Percentiles rank a stretch among this genome's conserved stretches.
These are phyloP conservation scores for Rhodosporidiobolus sp. DNA, from an alignment of 768 basidiomycete species.

Conservation along the genomic window DNA sequence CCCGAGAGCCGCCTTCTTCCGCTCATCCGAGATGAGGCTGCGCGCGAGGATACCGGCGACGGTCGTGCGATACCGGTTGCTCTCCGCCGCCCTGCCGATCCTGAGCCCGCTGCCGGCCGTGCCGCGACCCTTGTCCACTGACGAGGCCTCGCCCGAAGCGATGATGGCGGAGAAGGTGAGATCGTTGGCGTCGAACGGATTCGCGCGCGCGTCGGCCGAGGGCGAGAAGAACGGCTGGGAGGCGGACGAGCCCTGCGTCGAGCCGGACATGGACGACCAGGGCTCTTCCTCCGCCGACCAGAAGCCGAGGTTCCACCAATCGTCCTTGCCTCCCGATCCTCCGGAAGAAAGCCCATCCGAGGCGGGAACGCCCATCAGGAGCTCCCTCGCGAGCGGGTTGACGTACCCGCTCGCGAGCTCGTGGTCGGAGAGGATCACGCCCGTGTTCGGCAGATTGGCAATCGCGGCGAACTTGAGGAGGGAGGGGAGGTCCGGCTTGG, in stretches of 20 bases:
- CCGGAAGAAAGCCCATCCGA: not conserved
- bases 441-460: conserved; percentile 31
- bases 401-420: conserved; percentile 36
- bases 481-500: conserved; percentile 7
- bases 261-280: conserved; percentile 16
- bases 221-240: conserved; percentile 28
- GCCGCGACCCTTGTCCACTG: conserved; percentile 10
- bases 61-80: conserved; percentile 9
- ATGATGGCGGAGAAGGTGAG: conserved; percentile 21
- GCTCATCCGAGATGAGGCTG: conserved; percentile 21
- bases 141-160: conserved; percentile 11
- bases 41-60: conserved; percentile 22
- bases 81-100: conserved; percentile 18
- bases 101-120: conserved; percentile 20
- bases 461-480: conserved; percentile 31
- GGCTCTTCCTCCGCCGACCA: conserved; percentile 29
- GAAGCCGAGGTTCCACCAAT: conserved; percentile 22
- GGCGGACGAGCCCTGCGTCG: not conserved
- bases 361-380: conserved; percentile 35
- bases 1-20: conserved; percentile 16
- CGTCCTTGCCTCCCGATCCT: not conserved
- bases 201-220: conserved; percentile 2
- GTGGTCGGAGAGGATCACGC: conserved; percentile 31
- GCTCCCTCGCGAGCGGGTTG: conserved; percentile 37
- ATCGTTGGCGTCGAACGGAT: conserved; percentile 27